Base-by-base conservation (phyloP, 495 filamentous ascomycete species). In the Tuber aestivum region DNA sequence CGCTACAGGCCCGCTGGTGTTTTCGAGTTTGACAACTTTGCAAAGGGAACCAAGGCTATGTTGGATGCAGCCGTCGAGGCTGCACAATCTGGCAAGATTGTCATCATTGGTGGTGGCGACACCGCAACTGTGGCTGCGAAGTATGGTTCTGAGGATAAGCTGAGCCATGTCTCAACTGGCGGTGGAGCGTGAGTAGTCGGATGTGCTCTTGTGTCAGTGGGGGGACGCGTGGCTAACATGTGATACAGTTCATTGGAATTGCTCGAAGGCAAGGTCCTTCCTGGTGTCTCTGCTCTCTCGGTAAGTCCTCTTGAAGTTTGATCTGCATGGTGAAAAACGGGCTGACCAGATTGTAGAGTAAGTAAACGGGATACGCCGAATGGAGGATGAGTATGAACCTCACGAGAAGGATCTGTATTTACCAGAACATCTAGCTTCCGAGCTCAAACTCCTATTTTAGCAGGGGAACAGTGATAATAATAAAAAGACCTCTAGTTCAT, bases 71-170 rank as follows among this genome's bases (percentile, higher is more conserved):
- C 90, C 40, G 94, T 97, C 38, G 86, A 86, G 16, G 96, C 93
- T 71, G 91, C 91, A 42, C 85, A 93, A 85, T 89, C 85, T 41
- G 94, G 93, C 81, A 91, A 93, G 86, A 97, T 93, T 78, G 96
- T 97, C 80, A 98, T 99, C 86, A 97, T 99, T 83, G 95, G 95
- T 75, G 95, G 95, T 83, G 95, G 95, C 84, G 95, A 99, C 85
- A 99, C 95, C 69, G 95, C 95, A 65, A 99, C 95, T 50, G 96
- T 97, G 41, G 95, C 96, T 72, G 95, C 94, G 83, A 97, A 99
- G 88, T 98, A 97, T 83, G 91, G 91, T 44, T 94, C 91, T 61
- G 95, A 99, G 89, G 90, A 92, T 85, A 97, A 97, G 89, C 88
- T 98, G 84, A 97, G 93, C 86, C 95, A 99, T 86, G 96, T 99